A percentile compares a stretch with the other conserved stretches of the same genome.
Evolutionary conservation across 2,329 filamentous ascomycete genomes (phyloP).

Genomic region (Ophiocordyceps unilateralis): DNA sequence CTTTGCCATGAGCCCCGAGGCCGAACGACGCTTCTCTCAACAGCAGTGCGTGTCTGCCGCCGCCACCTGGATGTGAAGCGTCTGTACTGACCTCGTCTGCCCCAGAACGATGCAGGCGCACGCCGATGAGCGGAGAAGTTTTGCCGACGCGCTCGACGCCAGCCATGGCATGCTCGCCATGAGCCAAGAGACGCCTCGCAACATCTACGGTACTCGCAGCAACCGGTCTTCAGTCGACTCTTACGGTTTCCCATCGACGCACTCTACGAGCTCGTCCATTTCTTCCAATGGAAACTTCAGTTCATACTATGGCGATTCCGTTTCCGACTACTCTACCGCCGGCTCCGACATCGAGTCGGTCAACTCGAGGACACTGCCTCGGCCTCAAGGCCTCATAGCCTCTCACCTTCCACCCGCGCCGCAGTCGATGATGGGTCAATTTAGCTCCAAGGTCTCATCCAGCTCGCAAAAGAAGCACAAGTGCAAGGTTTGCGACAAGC

Average conservation of each 20-base stretch:
- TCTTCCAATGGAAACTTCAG: conserved; percentile 69
- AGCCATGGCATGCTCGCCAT: conserved; percentile 90
- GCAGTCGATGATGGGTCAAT: conserved; percentile 96
- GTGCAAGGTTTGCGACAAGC: conserved; percentile 97
- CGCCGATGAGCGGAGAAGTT: conserved; percentile 45
- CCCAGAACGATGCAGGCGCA: conserved; percentile 24
- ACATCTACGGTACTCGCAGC: conserved; percentile 61
- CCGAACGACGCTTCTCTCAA: conserved; percentile 52
- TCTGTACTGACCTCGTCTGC: no score
- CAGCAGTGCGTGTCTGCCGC: conserved; percentile 53
- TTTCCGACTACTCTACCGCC: conserved; percentile 84
- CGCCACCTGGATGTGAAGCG: no score
- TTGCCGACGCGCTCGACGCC: conserved; percentile 80
- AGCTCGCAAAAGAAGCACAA: conserved; percentile 99
- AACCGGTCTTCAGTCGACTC: conserved; percentile 64
- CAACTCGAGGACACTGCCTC: conserved; percentile 65
- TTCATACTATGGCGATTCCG: conserved; percentile 70
- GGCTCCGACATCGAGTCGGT: conserved; percentile 74
- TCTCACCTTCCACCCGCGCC: conserved; percentile 62
- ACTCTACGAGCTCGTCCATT: conserved; percentile 78
- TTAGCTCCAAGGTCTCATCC: conserved; percentile 89
- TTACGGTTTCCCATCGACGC: conserved; percentile 76
- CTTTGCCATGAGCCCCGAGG: conserved; percentile 38
- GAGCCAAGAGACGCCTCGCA: conserved; percentile 85
- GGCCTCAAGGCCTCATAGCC: conserved; percentile 47